Conservation (phyloP, 2,329 filamentous ascomycete species). For the Mycosphaerella arachidis region DNA sequence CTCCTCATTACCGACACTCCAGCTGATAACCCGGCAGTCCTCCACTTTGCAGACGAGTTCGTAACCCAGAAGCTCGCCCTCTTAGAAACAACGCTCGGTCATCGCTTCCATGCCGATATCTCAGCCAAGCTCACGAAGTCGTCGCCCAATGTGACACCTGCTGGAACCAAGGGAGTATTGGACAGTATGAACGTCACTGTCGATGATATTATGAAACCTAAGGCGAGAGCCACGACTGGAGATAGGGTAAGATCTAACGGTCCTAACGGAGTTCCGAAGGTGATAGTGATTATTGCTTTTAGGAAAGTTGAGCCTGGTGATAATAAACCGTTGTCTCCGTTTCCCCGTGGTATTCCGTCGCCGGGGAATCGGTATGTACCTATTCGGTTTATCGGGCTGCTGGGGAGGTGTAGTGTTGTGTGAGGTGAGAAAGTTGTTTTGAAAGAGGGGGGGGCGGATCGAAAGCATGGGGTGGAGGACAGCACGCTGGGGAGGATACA, state of each 20-base stretch:
- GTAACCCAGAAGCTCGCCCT: background rate
- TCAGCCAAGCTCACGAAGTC: background rate
- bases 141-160: background rate
- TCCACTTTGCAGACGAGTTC: background rate
- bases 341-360: background rate
- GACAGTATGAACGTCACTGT: background rate
- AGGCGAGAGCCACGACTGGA: background rate
- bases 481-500: too few species aligned
- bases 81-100: background rate
- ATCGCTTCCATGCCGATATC: background rate
- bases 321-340: background rate
- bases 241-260: background rate
- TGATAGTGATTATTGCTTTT: background rate
- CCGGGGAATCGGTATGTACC: background rate
- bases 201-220: background rate
- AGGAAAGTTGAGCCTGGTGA: background rate
- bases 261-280: background rate
- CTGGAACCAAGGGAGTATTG: background rate
- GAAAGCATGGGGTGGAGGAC: background rate
- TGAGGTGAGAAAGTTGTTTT: background rate
- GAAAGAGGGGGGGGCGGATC: background rate
- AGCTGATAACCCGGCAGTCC: background rate
- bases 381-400: background rate
- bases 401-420: background rate
- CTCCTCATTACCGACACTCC: background rate